Evolutionary conservation across 345 rosid species (phyloP), one percentile per base, ranked within the genome.

Genomic region (Aethionema arabicum): DNA sequence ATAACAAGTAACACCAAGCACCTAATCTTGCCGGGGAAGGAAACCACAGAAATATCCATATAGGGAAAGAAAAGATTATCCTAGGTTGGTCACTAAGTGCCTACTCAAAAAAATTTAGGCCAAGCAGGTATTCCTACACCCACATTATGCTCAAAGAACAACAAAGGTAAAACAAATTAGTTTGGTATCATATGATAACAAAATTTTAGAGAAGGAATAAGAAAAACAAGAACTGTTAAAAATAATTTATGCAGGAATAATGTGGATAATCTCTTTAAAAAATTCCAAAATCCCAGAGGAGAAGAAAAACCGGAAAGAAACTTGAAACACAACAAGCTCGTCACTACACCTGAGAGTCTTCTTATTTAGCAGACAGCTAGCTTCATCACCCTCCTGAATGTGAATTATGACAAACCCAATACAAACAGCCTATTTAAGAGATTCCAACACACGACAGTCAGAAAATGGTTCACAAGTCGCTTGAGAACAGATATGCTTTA

Each of bases 391-490:
- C 71, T 74, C 85, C 85, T 74, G 85, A 78, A 83, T 49, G 82
- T 74, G 90, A 83, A 73, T 67, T 76, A 83, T 32, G 82, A 88
- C 71, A 87, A 59, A 84, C 82, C 87, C 88, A 80, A 85, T 66
- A 88, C 78, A 83, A 82, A 77, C 72, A 79, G 77, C 96, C 88
- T 83, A 88, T 80, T 85, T 80, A 81, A 88, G 79, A 88, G 83
- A 82, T 82, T 83, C 80, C 88, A 83, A 75, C 79, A 75, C 82
- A 74, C 72, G 59, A 71, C 64, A 72, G 79, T 82, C 81, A 82
- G 84, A 79, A 80, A 40, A 76, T 41, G 56, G 62, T 55, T 66
- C 65, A 73, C 81, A 80, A 42, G 65, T 52, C 76, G 69, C 71
- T 51, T 64, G 72, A 52, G 63, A 79, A 75, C 55, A 69, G 16